phyloP scores from a whole-genome alignment of 2,329 filamentous ascomycete species.

The Pseudogymnoascus sp. region DNA sequence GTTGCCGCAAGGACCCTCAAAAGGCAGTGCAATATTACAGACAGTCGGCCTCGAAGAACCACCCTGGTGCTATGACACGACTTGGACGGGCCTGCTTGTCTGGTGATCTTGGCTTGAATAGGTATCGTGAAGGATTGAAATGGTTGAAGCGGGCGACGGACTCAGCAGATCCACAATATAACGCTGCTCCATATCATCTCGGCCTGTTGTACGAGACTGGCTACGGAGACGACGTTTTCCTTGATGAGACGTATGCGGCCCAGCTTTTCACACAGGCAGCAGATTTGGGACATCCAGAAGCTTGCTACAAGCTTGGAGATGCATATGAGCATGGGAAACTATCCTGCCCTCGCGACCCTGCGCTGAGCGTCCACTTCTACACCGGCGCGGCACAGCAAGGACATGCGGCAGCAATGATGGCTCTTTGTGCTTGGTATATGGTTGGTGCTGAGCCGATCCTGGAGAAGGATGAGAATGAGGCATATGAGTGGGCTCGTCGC shows the following conservation, averaged over 20 bases:
- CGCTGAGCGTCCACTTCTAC: slow-evolving; percentile 94
- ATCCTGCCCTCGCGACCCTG: slow-evolving; percentile 81
- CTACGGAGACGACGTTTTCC: slow-evolving; percentile 91
- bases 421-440: slow-evolving; percentile 96
- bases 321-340: slow-evolving; percentile 91
- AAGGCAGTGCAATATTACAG: slow-evolving; percentile 94
- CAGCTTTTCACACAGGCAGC: slow-evolving; percentile 92
- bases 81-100: slow-evolving; percentile 84
- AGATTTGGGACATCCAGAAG: slow-evolving; percentile 81
- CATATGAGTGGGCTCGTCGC: slow-evolving; percentile 88
- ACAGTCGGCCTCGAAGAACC: slow-evolving; percentile 82
- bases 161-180: slow-evolving; percentile 85
- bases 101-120: slow-evolving; percentile 78
- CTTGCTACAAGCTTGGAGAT: slow-evolving; percentile 84
- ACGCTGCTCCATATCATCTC: slow-evolving; percentile 84
- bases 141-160: slow-evolving; percentile 94
- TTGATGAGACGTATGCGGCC: slow-evolving; percentile 81
- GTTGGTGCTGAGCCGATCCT: slow-evolving; percentile 86
- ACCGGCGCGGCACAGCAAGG: slow-evolving; percentile 82
- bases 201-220: slow-evolving; percentile 83
- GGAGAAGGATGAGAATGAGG: slow-evolving; percentile 91
- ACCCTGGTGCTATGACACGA: slow-evolving; percentile 89
- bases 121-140: slow-evolving; percentile 86
- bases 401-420: slow-evolving; percentile 91
- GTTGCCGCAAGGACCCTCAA: slow-evolving; percentile 77